Percentiles rank a stretch among this genome's conserved stretches.
These are phyloP conservation scores for Elongisporangium prolatum DNA, from an alignment of 352 stramenopile genomes.

Conservation along the genomic window DNA sequence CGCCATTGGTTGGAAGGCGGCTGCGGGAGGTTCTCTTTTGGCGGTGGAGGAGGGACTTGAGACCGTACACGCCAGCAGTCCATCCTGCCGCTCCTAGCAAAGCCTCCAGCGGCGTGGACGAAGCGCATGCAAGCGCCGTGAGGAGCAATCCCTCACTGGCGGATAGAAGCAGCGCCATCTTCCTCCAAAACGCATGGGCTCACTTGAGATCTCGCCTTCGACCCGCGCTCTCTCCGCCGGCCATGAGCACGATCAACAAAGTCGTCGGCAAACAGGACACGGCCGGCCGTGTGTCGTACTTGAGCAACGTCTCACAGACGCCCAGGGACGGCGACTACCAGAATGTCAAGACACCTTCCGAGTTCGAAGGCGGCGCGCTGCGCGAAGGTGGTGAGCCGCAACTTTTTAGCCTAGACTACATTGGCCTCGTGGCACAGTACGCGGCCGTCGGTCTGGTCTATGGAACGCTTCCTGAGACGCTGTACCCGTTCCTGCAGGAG, in stretches of 20 bases:
- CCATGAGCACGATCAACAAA: background rate
- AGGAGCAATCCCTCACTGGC: background rate
- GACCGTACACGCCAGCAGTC: background rate
- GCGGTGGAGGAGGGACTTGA: background rate
- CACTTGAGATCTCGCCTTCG: background rate
- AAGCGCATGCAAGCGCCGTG: background rate
- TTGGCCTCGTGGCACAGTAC: constrained; percentile 48
- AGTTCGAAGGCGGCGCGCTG: constrained; percentile 29
- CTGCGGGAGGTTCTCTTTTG: background rate
- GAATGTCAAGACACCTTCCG: background rate
- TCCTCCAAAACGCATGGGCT: background rate
- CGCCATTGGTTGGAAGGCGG: background rate
- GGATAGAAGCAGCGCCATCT: background rate
- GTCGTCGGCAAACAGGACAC: background rate
- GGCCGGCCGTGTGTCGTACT: background rate
- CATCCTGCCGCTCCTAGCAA: background rate
- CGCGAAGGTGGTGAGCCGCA: constrained; percentile 28
- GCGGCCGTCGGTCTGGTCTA: constrained; percentile 42
- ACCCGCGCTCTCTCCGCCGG: background rate
- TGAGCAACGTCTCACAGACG: background rate
- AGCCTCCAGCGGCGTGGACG: background rate
- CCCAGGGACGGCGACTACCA: background rate
- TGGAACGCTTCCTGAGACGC: constrained; percentile 33
- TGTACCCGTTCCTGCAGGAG: constrained; percentile 48
- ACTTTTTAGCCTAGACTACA: constrained; percentile 28